Base-by-base conservation (phyloP, 257 asterid species). In the Solanum bulbocastanum region DNA sequence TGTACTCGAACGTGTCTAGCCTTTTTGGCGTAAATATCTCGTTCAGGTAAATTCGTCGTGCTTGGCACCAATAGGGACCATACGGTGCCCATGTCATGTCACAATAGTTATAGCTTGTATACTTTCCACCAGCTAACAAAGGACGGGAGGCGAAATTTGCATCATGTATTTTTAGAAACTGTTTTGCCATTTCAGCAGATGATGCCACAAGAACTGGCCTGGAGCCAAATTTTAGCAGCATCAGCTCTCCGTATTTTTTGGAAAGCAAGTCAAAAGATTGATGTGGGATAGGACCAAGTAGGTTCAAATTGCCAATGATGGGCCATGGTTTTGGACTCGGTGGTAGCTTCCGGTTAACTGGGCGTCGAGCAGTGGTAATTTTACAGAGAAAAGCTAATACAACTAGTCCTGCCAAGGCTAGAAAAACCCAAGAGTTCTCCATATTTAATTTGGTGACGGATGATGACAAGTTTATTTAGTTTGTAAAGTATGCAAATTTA, bases 281-380 rank as follows among this genome's bases (percentile, higher is more conserved):
- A 60, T 91, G 93, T 37, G 91, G 94, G 66, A 78, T 10, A 15
- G 91, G 18, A 18, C 93, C 92, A 39, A 92, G n/a, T 33, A 90
- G 94, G 91, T 88, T 60, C 40, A 92, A 73, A 39, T 91, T 91
- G 40, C 93, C 93, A n/a, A 91, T 87, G 23, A 90, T 71, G 1
- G 92, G 93, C 93, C 93, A 91, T 30, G 92, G 91, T 69, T 90
- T 91, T 13, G 93, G 93, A 25, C 93, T 92, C 10, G 91, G 92
- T 12, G 92, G 91, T 14, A 72, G 75, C 71, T 87, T 90, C 23
- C 79, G 12, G 22, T 23, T 65, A 62, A 42, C 15, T 1, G 62
- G 65, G 14, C n/a, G 16, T 2, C 5, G 87, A 12, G 30, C 6
- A 42, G 4, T 46, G 89, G 18, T 60, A 10, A 69, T 15, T 49